Conservation (phyloP, 805 yeast genomes). For the Kregervanrija pseudodelftensis region DNA sequence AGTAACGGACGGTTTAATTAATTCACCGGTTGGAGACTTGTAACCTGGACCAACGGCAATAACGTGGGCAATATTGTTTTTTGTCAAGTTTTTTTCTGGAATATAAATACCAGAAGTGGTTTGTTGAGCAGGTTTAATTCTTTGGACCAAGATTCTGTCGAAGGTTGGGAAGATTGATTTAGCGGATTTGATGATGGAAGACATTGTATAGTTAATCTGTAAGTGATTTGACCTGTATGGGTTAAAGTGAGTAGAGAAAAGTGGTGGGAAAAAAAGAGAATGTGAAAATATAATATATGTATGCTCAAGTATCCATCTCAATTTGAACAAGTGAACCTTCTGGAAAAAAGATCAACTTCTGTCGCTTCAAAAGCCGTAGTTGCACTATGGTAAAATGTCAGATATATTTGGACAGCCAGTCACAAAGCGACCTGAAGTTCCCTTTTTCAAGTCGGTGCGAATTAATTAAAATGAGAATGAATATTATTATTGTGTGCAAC, state of each 20-base stretch:
- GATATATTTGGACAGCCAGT: too few relatives aligned
- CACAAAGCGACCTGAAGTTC: too few relatives aligned
- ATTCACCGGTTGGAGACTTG: constrained; percentile 65
- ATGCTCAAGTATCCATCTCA: too few relatives aligned
- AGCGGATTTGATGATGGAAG: constrained; percentile 71
- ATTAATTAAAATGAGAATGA: background rate
- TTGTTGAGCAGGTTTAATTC: constrained; percentile 83
- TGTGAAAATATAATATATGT: background rate
- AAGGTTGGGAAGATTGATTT: constrained; percentile 85
- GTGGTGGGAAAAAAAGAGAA: background rate
- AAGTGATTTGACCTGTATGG: background rate
- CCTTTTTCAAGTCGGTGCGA: background rate
- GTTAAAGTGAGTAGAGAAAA: background rate
- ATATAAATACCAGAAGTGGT: constrained; percentile 90
- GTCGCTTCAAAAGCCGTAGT: too few relatives aligned
- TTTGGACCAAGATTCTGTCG: constrained; percentile 94
- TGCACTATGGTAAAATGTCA: too few relatives aligned
- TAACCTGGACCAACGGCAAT: constrained; percentile 94
- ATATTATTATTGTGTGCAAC: too few relatives aligned
- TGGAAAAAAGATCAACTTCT: too few relatives aligned
- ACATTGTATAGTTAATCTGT: constrained; percentile 12
- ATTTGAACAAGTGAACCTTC: too few relatives aligned
- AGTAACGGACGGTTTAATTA: constrained; percentile 65
- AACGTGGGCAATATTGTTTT: constrained; percentile 86
- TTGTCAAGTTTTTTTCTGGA: constrained; percentile 94